These are phyloP conservation scores for Antitrichia curtipendula DNA, from an alignment of 225 moss, liverwort and hornwort genomes.

Conservation along the genomic window DNA sequence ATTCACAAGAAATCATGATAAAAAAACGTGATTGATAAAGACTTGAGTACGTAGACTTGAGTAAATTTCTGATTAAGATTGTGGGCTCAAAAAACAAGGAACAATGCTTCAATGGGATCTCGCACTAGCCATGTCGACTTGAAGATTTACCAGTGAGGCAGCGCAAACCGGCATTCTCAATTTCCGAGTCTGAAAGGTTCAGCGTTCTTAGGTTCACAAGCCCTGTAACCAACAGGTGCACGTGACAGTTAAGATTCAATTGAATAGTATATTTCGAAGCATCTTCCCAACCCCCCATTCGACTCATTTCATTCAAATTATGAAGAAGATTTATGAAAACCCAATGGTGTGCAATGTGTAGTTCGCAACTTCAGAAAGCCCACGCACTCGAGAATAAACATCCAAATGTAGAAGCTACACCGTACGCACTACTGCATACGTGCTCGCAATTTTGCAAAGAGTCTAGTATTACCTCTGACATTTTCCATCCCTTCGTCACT, in stretches of 20 bases:
- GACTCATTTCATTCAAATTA: neutral
- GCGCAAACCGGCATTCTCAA: slow-evolving; percentile 66
- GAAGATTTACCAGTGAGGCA: slow-evolving; percentile 49
- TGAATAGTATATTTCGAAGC: neutral
- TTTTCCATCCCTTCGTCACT: slow-evolving; percentile 60
- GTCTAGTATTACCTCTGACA: slow-evolving; percentile 34
- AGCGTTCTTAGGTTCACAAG: slow-evolving; percentile 56
- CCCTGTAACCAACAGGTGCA: slow-evolving; percentile 21
- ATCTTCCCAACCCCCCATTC: neutral
- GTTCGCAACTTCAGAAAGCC: neutral
- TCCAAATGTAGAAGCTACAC: neutral
- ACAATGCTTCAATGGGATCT: neutral
- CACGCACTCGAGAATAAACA: neutral
- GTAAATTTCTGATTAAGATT: neutral
- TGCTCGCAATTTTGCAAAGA: neutral
- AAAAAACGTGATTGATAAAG: neutral
- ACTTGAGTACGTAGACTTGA: neutral
- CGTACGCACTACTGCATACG: neutral
- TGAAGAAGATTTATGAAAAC: neutral
- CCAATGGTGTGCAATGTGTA: neutral
- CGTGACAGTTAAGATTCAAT: neutral
- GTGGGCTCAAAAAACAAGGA: neutral
- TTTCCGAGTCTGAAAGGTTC: slow-evolving; percentile 69
- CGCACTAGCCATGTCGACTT: neutral
- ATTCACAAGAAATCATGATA: neutral